Percentiles rank a stretch among this genome's conserved stretches.
These are phyloP conservation scores for Alternaria solani DNA, from an alignment of 2,329 filamentous ascomycete genomes.

Conservation along the genomic window DNA sequence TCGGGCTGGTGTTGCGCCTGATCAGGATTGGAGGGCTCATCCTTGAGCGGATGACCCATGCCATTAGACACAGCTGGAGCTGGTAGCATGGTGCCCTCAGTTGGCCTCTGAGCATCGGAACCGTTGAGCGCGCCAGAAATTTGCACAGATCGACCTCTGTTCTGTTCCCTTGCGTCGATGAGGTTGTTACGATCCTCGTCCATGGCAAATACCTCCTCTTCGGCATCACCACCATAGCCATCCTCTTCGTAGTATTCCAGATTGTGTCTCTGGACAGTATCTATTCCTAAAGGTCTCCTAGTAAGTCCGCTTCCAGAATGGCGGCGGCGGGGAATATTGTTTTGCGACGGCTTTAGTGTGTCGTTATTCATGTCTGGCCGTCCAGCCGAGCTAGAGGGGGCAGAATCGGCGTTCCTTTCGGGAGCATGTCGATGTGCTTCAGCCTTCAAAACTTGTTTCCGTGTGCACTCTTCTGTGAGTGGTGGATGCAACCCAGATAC, in stretches of 20 bases:
- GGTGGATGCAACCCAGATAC: slow-evolving; percentile 39
- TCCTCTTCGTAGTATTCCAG: slow-evolving; percentile 93
- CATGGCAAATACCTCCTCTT: slow-evolving; percentile 74
- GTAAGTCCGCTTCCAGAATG: slow-evolving; percentile 88
- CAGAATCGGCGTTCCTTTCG: slow-evolving; percentile 21
- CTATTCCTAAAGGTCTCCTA: slow-evolving; percentile 73
- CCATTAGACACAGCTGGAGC: slow-evolving; percentile 37
- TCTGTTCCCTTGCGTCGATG: slow-evolving; percentile 14
- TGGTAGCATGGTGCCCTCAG: slow-evolving; percentile 43
- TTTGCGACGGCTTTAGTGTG: slow-evolving; percentile 42
- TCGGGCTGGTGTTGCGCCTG: slow-evolving; percentile 58
- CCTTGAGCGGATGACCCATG: slow-evolving; percentile 9
- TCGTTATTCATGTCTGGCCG: slow-evolving; percentile 15
- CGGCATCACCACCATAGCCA: slow-evolving; percentile 81
- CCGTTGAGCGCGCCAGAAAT: neutral
- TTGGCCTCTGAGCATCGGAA: slow-evolving; percentile 4
- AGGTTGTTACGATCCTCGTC: slow-evolving; percentile 57
- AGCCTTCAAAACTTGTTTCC: slow-evolving; percentile 54
- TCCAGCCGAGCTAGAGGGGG: slow-evolving; percentile 20
- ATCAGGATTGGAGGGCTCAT: slow-evolving; percentile 53
- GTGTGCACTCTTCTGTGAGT: slow-evolving; percentile 48
- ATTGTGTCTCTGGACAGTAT: slow-evolving; percentile 69
- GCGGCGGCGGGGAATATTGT: slow-evolving; percentile 63
- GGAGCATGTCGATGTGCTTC: slow-evolving; percentile 49
- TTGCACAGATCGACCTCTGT: slow-evolving; percentile 11